phyloP scores from a whole-genome alignment of 2,329 filamentous ascomycete species.

The Fusarium multiceps region DNA sequence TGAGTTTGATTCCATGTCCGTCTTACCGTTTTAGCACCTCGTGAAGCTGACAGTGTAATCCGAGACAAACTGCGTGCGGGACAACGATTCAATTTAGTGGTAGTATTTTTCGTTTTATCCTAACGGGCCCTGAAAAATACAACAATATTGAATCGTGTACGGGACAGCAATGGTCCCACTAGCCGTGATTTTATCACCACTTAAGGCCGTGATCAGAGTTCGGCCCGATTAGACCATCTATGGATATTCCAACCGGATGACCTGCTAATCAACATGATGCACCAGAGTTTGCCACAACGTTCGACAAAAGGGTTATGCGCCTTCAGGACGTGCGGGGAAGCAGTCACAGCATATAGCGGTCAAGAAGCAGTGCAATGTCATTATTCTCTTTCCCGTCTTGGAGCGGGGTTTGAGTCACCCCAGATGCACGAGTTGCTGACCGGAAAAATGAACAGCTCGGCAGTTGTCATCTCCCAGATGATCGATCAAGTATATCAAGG shows the following conservation, averaged over 20 bases:
- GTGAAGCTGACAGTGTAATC: no score
- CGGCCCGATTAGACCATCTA: not conserved
- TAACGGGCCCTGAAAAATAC: no score
- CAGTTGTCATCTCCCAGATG: not conserved
- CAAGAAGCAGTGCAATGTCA: not conserved
- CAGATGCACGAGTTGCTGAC: accelerated
- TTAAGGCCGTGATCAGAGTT: not conserved
- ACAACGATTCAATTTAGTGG: not conserved
- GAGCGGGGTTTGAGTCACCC: not conserved
- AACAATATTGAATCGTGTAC: no score
- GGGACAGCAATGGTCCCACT: not conserved
- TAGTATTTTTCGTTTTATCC: no score
- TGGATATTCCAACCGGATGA: not conserved
- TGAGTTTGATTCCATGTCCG: no score
- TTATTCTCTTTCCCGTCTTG: accelerated
- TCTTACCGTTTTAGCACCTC: no score
- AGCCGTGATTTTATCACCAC: not conserved
- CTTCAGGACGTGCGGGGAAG: not conserved
- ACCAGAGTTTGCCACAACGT: not conserved
- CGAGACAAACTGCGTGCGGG: no score
- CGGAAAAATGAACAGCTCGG: not conserved
- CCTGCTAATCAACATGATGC: not conserved
- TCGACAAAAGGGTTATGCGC: not conserved
- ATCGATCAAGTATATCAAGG: not conserved
- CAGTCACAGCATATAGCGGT: not conserved